phyloP scores from a whole-genome alignment of 179 eudicot genomes.

The Silene coronaria region DNA sequence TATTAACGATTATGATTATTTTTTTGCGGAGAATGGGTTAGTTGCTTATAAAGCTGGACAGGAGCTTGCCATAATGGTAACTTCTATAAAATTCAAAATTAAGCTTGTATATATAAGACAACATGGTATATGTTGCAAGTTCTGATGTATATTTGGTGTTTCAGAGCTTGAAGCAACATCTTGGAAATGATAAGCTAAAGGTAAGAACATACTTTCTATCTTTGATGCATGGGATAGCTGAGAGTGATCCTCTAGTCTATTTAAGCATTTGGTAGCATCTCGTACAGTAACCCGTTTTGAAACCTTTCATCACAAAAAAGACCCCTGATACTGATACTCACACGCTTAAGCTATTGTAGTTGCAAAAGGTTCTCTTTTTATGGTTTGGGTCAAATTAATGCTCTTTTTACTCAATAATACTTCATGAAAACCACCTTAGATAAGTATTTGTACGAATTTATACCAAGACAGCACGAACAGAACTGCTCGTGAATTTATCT shows the following conservation, averaged over 20 bases:
- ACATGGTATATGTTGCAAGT: slow-evolving; percentile 1
- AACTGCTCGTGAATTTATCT: too few relatives aligned
- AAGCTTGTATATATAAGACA: background rate
- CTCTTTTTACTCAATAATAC: too few relatives aligned
- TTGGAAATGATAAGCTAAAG: slow-evolving; percentile 85
- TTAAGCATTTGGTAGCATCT: background rate
- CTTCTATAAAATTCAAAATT: slow-evolving; percentile 2
- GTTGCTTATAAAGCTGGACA: slow-evolving; percentile 77
- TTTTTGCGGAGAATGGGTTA: slow-evolving; percentile 89
- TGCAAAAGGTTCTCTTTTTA: too few relatives aligned
- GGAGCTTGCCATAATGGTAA: slow-evolving; percentile 76
- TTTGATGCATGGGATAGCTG: background rate
- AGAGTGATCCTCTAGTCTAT: background rate
- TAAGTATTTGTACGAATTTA: too few relatives aligned
- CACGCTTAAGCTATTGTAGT: too few relatives aligned
- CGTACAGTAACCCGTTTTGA: too few relatives aligned
- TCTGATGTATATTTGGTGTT: slow-evolving; percentile 19
- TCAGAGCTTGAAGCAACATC: slow-evolving; percentile 72
- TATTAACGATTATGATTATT: slow-evolving; percentile 70
- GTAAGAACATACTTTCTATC: slow-evolving; percentile 28
- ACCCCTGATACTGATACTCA: too few relatives aligned
- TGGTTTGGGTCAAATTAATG: too few relatives aligned
- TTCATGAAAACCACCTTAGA: too few relatives aligned
- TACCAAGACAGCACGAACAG: too few relatives aligned
- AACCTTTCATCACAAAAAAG: too few relatives aligned